phyloP scores from a whole-genome alignment of 2,329 filamentous ascomycete genomes.

The Alternaria atra region DNA sequence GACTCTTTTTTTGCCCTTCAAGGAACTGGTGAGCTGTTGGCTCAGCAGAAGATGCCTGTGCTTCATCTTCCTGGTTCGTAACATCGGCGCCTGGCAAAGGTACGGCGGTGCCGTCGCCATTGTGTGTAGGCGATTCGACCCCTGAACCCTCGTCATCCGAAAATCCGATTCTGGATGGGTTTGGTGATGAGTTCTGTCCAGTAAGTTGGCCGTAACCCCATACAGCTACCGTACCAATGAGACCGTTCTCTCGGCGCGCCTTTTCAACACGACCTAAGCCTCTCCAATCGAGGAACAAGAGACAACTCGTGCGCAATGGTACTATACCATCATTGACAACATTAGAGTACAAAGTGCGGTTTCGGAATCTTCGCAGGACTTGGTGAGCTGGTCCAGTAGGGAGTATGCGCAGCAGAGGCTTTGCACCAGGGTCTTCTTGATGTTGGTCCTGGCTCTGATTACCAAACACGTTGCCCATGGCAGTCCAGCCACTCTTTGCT shows the following conservation, averaged over 20 bases:
- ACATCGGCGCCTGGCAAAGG: constrained; percentile 75
- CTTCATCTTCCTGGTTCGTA: constrained; percentile 70
- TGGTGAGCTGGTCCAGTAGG: constrained; percentile 91
- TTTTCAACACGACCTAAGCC: constrained; percentile 94
- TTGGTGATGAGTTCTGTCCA: constrained; percentile 69
- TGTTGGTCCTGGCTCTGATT: constrained; percentile 65
- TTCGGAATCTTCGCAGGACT: constrained; percentile 86
- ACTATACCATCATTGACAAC: constrained; percentile 98
- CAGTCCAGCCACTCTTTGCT: constrained; percentile 85
- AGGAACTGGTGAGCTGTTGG: constrained; percentile 45
- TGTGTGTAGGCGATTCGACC: constrained; percentile 40
- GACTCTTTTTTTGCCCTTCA: constrained; percentile 37
- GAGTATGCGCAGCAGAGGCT: constrained; percentile 86
- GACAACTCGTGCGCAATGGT: constrained; percentile 89
- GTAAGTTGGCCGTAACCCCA: constrained; percentile 97
- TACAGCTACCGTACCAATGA: constrained; percentile 90
- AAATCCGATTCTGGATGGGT: constrained; percentile 55
- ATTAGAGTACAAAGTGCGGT: constrained; percentile 93
- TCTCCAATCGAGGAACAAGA: constrained; percentile 97
- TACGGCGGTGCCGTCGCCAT: constrained; percentile 62
- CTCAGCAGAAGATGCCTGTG: constrained; percentile 52
- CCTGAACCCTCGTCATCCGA: constrained; percentile 42
- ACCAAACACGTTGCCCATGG: constrained; percentile 82
- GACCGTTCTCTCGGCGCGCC: constrained; percentile 86
- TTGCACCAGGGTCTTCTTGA: constrained; percentile 77